Evolutionary conservation across 768 basidiomycete genomes (phyloP), one percentile per base, ranked within the genome.

Genomic region (Mycena maculata): DNA sequence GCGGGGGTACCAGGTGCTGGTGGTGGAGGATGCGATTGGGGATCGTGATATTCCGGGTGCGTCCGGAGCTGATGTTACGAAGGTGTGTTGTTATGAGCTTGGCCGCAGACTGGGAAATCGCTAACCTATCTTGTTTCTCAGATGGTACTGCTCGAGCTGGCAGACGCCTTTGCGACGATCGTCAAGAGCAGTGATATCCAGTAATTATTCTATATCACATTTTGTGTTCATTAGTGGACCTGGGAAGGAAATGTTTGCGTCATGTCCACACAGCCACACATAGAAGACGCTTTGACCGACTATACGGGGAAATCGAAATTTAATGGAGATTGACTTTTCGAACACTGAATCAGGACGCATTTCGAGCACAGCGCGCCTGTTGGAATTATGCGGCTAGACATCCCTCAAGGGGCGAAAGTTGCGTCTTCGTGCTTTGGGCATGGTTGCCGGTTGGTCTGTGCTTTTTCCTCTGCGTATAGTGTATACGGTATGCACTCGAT

Each of bases 1-100:
- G 53, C 54, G 30, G 6, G 65, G 65, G 25, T 61, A 67, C 13
- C 59, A 61, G 16, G 60, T 61, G 8, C 1, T 67, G 5, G 45
- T 61, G 3, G 54, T 50, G 1, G 28, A 23, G 18, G 65, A 67
- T 61, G 65, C 53, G 54, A 30, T 67, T 18, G 65, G 59, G 39
- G 65, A 67, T n/a, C 59, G 65, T 7, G 47, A 67, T 56, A 31
- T 67, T 25, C 60, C 60, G 6, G 65, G 60, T 6, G 65, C 65
- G 20, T 50, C 23, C 12, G 59, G 45, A 4, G 47, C 33, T 39
- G 65, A 61, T 0, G 65, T 67, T 5, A 54, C 30, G 8, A 54
- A 59, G 57, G 64, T 65, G 6, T 1, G 41, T n/a, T 9, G n/a
- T 13, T 45, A 16, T 25, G 23, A 7, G 7, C 15, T 16, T 27